Base-by-base conservation (phyloP, 768 basidiomycete species). In the Rhodotorula kratochvilovae region DNA sequence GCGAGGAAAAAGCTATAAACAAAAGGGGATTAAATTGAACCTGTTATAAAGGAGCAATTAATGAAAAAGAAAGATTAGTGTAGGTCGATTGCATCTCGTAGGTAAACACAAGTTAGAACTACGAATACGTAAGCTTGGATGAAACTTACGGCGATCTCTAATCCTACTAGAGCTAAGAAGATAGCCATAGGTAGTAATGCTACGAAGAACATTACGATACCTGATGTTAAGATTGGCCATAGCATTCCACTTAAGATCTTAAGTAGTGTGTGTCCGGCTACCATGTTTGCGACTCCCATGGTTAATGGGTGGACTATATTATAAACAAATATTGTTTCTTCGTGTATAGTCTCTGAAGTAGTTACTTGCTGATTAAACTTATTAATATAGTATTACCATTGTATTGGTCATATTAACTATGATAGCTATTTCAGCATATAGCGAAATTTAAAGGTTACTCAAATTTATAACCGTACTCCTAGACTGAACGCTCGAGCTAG, bases 71-170 rank as follows among this genome's bases (percentile, higher is more conserved):
- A 57, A 7, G 23, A 57, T 71, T 76, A 76, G 66, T 76, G 76
- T 70, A 76, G 62, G 50, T 71, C 71, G 68, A 74, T 68, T 48
- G 76, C 76, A 48, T 76, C 76, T 66, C 73, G 73, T 64, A 77
- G 61, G 66, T 77, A 77, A 55, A 67, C 66, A 67, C 73, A 75
- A 56, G 69, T 69, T 75, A 75, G 66, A 53, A 77, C 63, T 62
- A 61, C 66, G 62, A 77, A 70, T 70, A 77, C 76, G 66, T 75
- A 77, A 63, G 76, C 76, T 77, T 77, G 75, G 66, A 77, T 77
- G 53, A 77, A 56, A 54, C 72, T 72, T 64, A 77, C 75, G 48
- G 75, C 76, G 68, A 77, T 65, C 74, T 77, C 76, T 74, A 77
- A 51, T 67, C 75, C 76, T 55, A 77, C 68, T 50, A 77, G 70